Evolutionary conservation across 495 filamentous ascomycete species (phyloP).

Genomic region (Podospora appendiculata): DNA sequence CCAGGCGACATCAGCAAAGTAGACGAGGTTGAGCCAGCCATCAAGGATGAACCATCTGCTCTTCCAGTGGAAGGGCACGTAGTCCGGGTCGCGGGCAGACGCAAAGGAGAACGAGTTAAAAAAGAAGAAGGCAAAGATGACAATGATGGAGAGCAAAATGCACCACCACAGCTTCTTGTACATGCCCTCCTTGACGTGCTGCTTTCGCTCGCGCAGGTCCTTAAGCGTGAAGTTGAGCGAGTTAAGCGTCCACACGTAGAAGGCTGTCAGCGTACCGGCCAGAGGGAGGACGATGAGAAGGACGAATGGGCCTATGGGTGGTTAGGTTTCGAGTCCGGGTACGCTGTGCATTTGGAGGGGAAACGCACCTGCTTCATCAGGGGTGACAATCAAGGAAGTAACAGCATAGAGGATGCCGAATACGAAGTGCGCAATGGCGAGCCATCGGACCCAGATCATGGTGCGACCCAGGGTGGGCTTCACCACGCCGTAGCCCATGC

Average conservation of each 20-base stretch:
- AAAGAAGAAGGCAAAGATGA: conserved; percentile 94
- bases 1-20: conserved; percentile 83
- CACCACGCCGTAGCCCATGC: conserved; percentile 98
- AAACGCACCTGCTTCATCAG: conserved; percentile 51
- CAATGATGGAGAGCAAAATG: conserved; percentile 81
- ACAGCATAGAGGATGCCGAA: conserved; percentile 93
- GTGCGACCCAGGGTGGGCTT: conserved; percentile 88
- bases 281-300: conserved; percentile 91
- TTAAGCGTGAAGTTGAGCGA: conserved; percentile 92
- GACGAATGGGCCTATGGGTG: conserved; percentile 58
- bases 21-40: conserved; percentile 95
- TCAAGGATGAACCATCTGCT: conserved; percentile 95
- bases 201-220: conserved; percentile 86
- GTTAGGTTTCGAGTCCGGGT: no score
- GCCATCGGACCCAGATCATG: conserved; percentile 88
- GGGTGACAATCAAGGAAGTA: conserved; percentile 81
- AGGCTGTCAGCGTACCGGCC: conserved; percentile 86
- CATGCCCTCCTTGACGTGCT: conserved; percentile 89
- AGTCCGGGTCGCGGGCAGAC: conserved; percentile 70
- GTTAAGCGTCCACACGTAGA: conserved; percentile 99
- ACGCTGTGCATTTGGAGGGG: no score
- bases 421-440: conserved; percentile 86
- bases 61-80: conserved; percentile 94
- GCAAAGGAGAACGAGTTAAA: conserved; percentile 93
- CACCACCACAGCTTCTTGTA: conserved; percentile 99